Conservation (phyloP, 768 basidiomycete species). For the Tylopilus felleus region DNA sequence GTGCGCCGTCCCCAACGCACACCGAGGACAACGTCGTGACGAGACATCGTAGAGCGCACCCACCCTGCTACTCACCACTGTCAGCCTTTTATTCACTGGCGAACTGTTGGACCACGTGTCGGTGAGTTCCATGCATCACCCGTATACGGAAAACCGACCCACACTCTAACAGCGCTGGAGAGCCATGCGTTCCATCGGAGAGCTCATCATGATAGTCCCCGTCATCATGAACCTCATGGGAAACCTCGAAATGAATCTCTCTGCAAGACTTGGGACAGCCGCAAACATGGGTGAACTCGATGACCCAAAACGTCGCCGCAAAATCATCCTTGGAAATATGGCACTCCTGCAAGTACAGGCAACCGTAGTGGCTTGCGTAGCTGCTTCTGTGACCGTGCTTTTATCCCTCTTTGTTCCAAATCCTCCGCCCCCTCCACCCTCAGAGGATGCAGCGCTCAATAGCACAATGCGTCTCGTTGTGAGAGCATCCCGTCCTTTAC, state of each 20-base stretch:
- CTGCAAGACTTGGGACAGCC: slow-evolving; percentile 90
- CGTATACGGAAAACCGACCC: slow-evolving; percentile 5
- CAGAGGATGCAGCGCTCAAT: slow-evolving; percentile 10
- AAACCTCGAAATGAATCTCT: slow-evolving; percentile 99
- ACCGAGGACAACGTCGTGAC: background rate
- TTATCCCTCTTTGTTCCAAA: slow-evolving; percentile 62
- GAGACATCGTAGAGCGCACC: slow-evolving; percentile 66
- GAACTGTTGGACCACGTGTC: slow-evolving; percentile 86
- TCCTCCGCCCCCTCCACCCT: slow-evolving; percentile 11
- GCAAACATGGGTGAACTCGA: slow-evolving; percentile 94
- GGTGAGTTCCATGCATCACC: slow-evolving; percentile 41
- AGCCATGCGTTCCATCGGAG: slow-evolving; percentile 87
- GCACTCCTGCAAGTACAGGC: slow-evolving; percentile 92
- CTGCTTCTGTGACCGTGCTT: slow-evolving; percentile 72
- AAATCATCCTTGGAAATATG: slow-evolving; percentile 78
- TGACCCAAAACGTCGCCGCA: slow-evolving; percentile 53
- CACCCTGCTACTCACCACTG: slow-evolving; percentile 76
- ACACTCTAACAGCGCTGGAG: slow-evolving; percentile 64
- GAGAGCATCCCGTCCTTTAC: slow-evolving; percentile 25
- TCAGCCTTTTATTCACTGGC: slow-evolving; percentile 87
- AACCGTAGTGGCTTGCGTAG: slow-evolving; percentile 81
- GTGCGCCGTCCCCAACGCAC: slow-evolving; percentile 37
- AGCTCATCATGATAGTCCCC: slow-evolving; percentile 95
- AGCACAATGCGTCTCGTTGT: slow-evolving; percentile 3
- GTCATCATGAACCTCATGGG: slow-evolving; percentile 94